Evolutionary conservation across 495 filamentous ascomycete genomes (phyloP).

Genomic region (Aspergillus saccharolyticus): DNA sequence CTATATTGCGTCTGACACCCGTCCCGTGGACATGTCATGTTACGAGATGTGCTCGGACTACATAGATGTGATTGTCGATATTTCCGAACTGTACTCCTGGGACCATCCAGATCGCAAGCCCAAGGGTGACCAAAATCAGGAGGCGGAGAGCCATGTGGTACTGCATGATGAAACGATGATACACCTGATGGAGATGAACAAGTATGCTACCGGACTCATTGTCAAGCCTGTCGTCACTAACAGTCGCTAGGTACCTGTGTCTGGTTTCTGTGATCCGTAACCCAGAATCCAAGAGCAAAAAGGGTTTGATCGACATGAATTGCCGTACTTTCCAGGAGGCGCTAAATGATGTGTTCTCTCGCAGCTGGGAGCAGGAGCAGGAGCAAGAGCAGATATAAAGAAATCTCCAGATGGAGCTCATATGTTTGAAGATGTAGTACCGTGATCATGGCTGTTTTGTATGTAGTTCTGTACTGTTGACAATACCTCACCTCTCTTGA

Average conservation of each 20-base stretch:
- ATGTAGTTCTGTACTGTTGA: neutral
- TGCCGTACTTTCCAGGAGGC: constrained; percentile 56
- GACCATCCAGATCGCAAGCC: constrained; percentile 54
- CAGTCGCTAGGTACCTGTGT: constrained; percentile 50
- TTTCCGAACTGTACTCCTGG: constrained; percentile 89
- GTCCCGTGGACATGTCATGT: constrained; percentile 83
- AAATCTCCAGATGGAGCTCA: neutral
- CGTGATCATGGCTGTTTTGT: neutral
- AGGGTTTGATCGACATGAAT: constrained; percentile 58
- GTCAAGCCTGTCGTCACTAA: constrained; percentile 6
- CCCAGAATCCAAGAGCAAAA: constrained; percentile 49
- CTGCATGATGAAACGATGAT: constrained; percentile 77
- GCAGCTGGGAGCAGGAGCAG: constrained; percentile 38
- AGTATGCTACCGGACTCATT: constrained; percentile 43
- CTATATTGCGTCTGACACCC: constrained; percentile 92
- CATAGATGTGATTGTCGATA: constrained; percentile 94
- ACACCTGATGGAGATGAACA: constrained; percentile 86
- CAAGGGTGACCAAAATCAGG: constrained; percentile 60
- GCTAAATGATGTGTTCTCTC: constrained; percentile 52
- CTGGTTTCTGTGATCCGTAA: constrained; percentile 74
- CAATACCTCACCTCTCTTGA: neutral
- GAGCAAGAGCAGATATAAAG: neutral
- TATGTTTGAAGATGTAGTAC: neutral
- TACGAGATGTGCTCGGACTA: constrained; percentile 98
- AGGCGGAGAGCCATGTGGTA: constrained; percentile 75